A percentile compares a stretch with the other conserved stretches of the same genome.
Evolutionary conservation across 352 stramenopile species (phyloP).

Genomic region (Halophytophthora batemanensis): DNA sequence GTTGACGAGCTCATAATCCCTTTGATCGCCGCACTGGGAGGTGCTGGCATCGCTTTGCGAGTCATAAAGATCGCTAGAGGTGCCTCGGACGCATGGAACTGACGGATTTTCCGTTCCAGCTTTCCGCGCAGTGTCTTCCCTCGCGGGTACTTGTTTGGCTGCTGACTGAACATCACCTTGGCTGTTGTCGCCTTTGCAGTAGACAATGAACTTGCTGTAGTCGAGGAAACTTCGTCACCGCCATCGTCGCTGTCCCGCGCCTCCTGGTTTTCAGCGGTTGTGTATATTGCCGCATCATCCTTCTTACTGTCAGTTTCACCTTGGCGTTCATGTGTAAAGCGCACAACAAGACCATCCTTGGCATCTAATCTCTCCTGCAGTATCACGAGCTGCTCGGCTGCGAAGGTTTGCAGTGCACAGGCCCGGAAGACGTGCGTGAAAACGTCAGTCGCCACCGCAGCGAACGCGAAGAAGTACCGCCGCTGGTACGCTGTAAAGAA

Average conservation of each 20-base stretch:
- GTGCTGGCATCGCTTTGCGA: slow-evolving; percentile 10
- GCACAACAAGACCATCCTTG: slow-evolving; percentile 42
- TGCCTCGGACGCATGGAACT: slow-evolving; percentile 27
- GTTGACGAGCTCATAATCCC: not conserved
- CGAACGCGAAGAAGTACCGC: slow-evolving; percentile 54
- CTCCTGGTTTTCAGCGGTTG: not conserved
- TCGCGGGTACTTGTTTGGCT: slow-evolving; percentile 23
- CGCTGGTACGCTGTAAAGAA: slow-evolving; percentile 53
- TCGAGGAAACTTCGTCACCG: not conserved
- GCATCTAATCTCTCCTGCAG: slow-evolving; percentile 41
- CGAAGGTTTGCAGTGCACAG: slow-evolving; percentile 51
- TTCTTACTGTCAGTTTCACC: not conserved
- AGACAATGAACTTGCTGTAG: not conserved
- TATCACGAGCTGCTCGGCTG: slow-evolving; percentile 36
- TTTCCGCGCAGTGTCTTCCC: slow-evolving; percentile 16
- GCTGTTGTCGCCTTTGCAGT: not conserved
- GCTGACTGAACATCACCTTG: slow-evolving; percentile 26
- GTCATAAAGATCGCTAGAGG: slow-evolving; percentile 30
- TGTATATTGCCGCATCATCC: not conserved
- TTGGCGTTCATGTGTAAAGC: slow-evolving; percentile 10
- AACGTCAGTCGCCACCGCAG: slow-evolving; percentile 43
- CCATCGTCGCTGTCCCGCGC: not conserved
- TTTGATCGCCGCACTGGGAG: not conserved
- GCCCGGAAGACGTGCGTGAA: slow-evolving; percentile 52
- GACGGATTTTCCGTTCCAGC: slow-evolving; percentile 28